Conservation (phyloP, 2,329 filamentous ascomycete genomes). For the Fusarium denticulatum region DNA sequence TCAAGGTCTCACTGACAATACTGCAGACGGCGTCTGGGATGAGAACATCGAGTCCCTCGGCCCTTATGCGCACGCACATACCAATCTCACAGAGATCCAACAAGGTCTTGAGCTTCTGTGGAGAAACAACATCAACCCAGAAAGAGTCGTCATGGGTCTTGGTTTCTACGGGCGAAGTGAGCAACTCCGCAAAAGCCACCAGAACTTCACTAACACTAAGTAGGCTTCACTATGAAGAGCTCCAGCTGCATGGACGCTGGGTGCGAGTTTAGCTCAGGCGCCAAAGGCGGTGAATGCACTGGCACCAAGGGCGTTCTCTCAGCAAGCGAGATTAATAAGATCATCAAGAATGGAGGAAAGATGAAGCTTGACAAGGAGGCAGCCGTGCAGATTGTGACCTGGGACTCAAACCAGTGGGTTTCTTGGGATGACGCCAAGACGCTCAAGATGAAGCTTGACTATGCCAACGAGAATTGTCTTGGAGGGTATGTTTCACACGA, state of each 20-base stretch:
- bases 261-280: rapidly evolving
- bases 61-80: not conserved
- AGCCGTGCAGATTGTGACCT: rapidly evolving
- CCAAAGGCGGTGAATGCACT: not conserved
- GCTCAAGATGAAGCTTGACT: not conserved
- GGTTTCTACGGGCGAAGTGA: not conserved
- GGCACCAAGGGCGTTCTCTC: not conserved
- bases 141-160: rapidly evolving
- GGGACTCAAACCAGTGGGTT: not conserved
- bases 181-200: not conserved
- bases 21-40: not conserved
- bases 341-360: not conserved
- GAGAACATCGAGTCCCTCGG: not conserved
- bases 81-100: not conserved
- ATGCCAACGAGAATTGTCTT: not conserved
- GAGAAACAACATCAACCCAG: not conserved
- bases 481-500: not conserved
- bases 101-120: not conserved
- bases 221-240: not conserved
- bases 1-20: no score
- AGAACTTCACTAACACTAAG: no score
- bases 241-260: not conserved
- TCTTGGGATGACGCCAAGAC: not conserved
- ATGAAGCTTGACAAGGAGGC: not conserved
- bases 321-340: not conserved